phyloP scores from a whole-genome alignment of 768 basidiomycete genomes.

The Gloeophyllum trabeum region DNA sequence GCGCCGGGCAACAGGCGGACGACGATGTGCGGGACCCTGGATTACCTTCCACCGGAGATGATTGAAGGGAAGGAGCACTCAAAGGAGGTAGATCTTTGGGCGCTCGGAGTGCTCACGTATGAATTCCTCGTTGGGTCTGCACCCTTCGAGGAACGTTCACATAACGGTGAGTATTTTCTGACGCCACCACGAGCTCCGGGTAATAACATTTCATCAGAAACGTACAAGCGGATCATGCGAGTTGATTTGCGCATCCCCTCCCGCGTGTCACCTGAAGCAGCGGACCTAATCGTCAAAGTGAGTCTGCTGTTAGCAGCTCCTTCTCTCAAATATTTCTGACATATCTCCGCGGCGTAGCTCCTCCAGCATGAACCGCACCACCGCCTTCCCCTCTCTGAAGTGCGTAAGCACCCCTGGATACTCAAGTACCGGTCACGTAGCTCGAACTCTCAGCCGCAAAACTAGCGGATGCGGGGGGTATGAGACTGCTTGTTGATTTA shows the following conservation, averaged over 20 bases:
- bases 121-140: slow-evolving; percentile 85
- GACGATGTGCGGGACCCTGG: slow-evolving; percentile 92
- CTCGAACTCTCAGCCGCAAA: too few relatives aligned
- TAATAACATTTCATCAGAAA: too few relatives aligned
- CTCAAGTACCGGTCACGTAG: slow-evolving; percentile 51
- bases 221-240: slow-evolving; percentile 79
- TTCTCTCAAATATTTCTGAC: too few relatives aligned
- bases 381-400: slow-evolving; percentile 32
- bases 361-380: slow-evolving; percentile 42
- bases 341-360: too few relatives aligned
- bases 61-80: slow-evolving; percentile 85
- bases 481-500: too few relatives aligned
- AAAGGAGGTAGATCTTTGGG: slow-evolving; percentile 93
- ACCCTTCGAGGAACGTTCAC: slow-evolving; percentile 80
- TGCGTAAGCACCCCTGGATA: slow-evolving; percentile 45
- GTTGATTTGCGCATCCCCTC: slow-evolving; percentile 57
- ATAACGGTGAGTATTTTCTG: slow-evolving; percentile 48
- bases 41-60: slow-evolving; percentile 98
- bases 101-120: slow-evolving; percentile 90
- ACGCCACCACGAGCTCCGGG: neutral
- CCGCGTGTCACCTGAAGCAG: slow-evolving; percentile 30
- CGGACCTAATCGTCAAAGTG: slow-evolving; percentile 33
- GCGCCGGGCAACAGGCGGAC: slow-evolving; percentile 83
- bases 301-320: slow-evolving; percentile 1
- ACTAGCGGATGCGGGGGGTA: too few relatives aligned